These are phyloP conservation scores for Candida patagonica DNA, from an alignment of 805 yeast genomes.

Conservation along the genomic window DNA sequence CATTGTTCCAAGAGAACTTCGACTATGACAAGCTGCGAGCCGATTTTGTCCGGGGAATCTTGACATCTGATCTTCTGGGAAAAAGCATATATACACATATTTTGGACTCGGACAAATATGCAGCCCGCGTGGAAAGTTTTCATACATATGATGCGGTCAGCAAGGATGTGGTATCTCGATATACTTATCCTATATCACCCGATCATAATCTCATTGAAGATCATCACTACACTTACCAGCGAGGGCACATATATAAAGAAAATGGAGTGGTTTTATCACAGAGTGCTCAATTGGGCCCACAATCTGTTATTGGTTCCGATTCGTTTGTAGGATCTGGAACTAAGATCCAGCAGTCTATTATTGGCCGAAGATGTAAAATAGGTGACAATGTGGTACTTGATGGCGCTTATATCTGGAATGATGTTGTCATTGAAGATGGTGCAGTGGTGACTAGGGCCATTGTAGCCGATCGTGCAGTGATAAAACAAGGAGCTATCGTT, in stretches of 20 bases:
- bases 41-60: slow-evolving; percentile 85
- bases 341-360: slow-evolving; percentile 53
- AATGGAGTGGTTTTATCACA: slow-evolving; percentile 83
- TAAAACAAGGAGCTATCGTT: slow-evolving; percentile 45
- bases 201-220: slow-evolving; percentile 67
- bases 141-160: slow-evolving; percentile 87
- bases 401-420: slow-evolving; percentile 83
- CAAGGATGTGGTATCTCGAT: slow-evolving; percentile 82
- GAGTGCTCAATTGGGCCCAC: slow-evolving; percentile 73
- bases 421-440: slow-evolving; percentile 61
- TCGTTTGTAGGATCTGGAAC: slow-evolving; percentile 73
- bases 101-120: slow-evolving; percentile 66
- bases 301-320: slow-evolving; percentile 74
- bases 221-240: slow-evolving; percentile 70
- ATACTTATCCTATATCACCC: slow-evolving; percentile 87
- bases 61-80: slow-evolving; percentile 81
- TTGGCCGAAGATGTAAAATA: slow-evolving; percentile 79
- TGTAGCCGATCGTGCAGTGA: slow-evolving; percentile 53
- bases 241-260: slow-evolving; percentile 84
- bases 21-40: slow-evolving; percentile 81
- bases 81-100: slow-evolving; percentile 87
- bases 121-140: slow-evolving; percentile 93
- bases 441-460: slow-evolving; percentile 52
- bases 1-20: slow-evolving; percentile 90
- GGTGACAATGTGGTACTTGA: slow-evolving; percentile 66